Evolutionary conservation across 2,329 filamentous ascomycete genomes (phyloP), one percentile per base, ranked within the genome.

Genomic region (Aspergillus vadensis): DNA sequence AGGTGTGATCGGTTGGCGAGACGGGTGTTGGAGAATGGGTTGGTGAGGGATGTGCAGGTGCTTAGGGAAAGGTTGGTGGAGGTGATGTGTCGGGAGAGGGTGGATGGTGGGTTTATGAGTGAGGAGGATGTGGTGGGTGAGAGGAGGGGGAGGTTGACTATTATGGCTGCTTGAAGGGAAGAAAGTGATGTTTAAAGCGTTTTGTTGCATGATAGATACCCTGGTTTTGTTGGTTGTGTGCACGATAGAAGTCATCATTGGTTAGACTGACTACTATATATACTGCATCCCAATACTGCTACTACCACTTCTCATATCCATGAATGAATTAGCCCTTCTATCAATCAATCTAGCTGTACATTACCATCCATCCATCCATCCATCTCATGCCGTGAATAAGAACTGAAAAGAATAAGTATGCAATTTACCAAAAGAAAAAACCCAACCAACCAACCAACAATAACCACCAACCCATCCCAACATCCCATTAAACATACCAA

Each of bases 1-100:
- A 63, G 69, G 21, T 76, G 73, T 61, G 74, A 76, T 66, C 49
- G 63, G 17, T 62, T 61, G 8, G 68, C 72, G 3, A 69, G 65
- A 60, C 64, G 67, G 8, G 60, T 68, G 2, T 56, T 76, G 27
- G 73, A 74, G 53, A 64, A 69, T 50, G 64, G 68, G 12, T 59
- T 75, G 50, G 58, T 65, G 4, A 56, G 67, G 21, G 70, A 75
- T 60, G 72, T 71, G 1, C 65, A 59, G 5, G 30, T 58, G 6
- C 53, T 76, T 32, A 66, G 72, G 50, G 72, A 72, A 49, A 57
- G 63, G 25, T 62, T 76, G 38, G 63, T 65, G 32, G 55, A 38
- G 2, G 57, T 71, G 2, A 65, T 76, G 60, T 74, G 69, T 27
- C 17, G 58, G 61, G 43, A 5, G 44, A 63, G 55, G 53, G n/a